Evolutionary conservation across 2,329 filamentous ascomycete genomes (phyloP), one percentile per base, ranked within the genome.

Genomic region (Fusarium incarnatum): DNA sequence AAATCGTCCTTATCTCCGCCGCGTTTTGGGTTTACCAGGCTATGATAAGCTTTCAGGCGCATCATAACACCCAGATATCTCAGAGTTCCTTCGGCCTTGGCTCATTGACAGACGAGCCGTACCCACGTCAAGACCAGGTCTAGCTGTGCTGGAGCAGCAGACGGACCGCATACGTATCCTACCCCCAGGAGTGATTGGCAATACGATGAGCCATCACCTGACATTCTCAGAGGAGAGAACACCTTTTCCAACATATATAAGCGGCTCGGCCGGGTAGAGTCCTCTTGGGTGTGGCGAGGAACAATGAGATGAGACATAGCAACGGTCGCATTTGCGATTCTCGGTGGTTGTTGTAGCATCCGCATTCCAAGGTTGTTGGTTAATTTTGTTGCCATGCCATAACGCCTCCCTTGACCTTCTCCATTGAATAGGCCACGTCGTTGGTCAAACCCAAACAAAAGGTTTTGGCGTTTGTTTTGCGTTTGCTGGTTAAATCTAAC

Each of bases 301-400:
- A 42, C 8, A 8, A 13, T 7, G 6, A 6, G 6, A 20, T 27
- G 7, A 12, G 16, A 27, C n/a, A 23, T 15, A 13, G 9, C 5
- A 6, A 20, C 7, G 9, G 12, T 40, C 13, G 48, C 30, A 32
- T 37, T 25, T 8, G 16, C 11, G 5, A 9, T n/a, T 11, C n/a
- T 12, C 2, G 34, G 6, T 25, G 7, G 20, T 9, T 27, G 32
- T n/a, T 13, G 23, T n/a, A 5, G 16, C 9, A 27, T 27, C 22
- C 49, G n/a, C 49, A 42, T 42, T 53, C 49, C 34, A 28, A 18
- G 18, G 1, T 42, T 41, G 23, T 42, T 53, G 41, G 41, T 15
- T 25, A 44, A 23, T 44, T 28, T 22, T 5, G 34, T 53, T 53
- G 23, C 34, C 34, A 7, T 4, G 9, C 32, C 8, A 27, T 11